Base-by-base conservation (phyloP, 2,329 filamentous ascomycete species). In the Camptophora hylomeconis region DNA sequence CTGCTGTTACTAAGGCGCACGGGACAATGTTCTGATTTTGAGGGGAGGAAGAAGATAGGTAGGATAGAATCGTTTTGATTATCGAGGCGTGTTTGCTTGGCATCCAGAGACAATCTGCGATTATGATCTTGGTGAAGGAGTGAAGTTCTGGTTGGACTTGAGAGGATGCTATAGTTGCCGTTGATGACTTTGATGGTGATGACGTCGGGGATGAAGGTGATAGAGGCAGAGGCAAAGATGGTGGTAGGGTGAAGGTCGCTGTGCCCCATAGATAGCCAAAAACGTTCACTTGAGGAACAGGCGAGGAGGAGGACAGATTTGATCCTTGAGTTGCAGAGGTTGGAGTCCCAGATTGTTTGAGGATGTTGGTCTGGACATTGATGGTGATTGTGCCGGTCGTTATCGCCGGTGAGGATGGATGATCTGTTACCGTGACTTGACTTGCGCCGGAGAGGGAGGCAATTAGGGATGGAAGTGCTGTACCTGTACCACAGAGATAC, bases 71-170 rank as follows among this genome's bases (percentile, higher is more conserved):
- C 2, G 67, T 70, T 9, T 48, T 51, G 7, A 58, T 62, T 10
- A 75, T 57, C 37, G 67, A 69, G 26, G 57, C 54, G 42, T 75
- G 70, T 49, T 74, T 62, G 13, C 51, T 50, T 1, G 52, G 54
- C 61, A 74, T 69, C 69, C 69, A 75, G 35, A 67, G 60, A 49
- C 69, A 74, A 42, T 75, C 71, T 28, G 70, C 69, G 1, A 68
- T 65, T 7, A 75, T 55, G 28, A 75, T 64, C 12, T 65, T 61
- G 2, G 60, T 63, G 44, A 64, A 75, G 4, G 40, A 33, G 6
- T 54, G 56, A 44, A 36, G 69, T 69, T 3, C 48, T 22, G 33
- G 40, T 18, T 37, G 40, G 10, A 19, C 21, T 4, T 17, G 16
- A 4, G 28, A 26, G 2, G 27, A 36, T n/a, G n/a, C n/a, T n/a